Evolutionary conservation across 768 basidiomycete species (phyloP).

Genomic region (Termitomyces sp.): DNA sequence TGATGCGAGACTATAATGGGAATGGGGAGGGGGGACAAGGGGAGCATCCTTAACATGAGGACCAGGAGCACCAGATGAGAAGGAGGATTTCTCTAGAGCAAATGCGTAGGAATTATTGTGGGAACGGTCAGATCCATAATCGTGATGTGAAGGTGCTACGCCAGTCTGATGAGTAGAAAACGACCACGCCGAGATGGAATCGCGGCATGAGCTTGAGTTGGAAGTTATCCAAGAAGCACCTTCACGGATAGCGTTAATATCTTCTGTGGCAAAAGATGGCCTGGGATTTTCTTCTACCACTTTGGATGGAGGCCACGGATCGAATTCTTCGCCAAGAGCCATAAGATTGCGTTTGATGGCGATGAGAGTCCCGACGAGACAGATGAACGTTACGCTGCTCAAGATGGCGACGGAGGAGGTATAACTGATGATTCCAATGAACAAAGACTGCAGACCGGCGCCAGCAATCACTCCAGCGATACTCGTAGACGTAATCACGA

Average conservation of each 20-base stretch:
- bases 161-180: conserved; percentile 61
- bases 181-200: conserved; percentile 65
- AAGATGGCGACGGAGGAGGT: conserved; percentile 43
- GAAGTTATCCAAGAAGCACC: conserved; percentile 83
- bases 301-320: conserved; percentile 57
- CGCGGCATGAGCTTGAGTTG: conserved; percentile 45
- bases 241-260: conserved; percentile 66
- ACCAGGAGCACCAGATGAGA: conserved; percentile 52
- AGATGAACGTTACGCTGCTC: conserved; percentile 49
- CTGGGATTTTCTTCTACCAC: conserved; percentile 48
- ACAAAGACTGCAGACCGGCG: conserved; percentile 47
- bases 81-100: conserved; percentile 50
- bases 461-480: conserved; percentile 54
- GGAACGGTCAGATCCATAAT: conserved; percentile 23
- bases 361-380: conserved; percentile 56
- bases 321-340: conserved; percentile 41
- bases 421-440: conserved; percentile 57
- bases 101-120: conserved; percentile 34
- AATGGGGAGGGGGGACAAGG: conserved; percentile 67
- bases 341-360: conserved; percentile 61
- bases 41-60: conserved; percentile 43
- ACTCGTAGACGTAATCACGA: conserved; percentile 51
- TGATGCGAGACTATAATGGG: conserved; percentile 46
- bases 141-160: conserved; percentile 30
- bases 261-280: conserved; percentile 64